Evolutionary conservation across 2,329 filamentous ascomycete genomes (phyloP), one percentile per base, ranked within the genome.

Genomic region (Penicillium sp.): DNA sequence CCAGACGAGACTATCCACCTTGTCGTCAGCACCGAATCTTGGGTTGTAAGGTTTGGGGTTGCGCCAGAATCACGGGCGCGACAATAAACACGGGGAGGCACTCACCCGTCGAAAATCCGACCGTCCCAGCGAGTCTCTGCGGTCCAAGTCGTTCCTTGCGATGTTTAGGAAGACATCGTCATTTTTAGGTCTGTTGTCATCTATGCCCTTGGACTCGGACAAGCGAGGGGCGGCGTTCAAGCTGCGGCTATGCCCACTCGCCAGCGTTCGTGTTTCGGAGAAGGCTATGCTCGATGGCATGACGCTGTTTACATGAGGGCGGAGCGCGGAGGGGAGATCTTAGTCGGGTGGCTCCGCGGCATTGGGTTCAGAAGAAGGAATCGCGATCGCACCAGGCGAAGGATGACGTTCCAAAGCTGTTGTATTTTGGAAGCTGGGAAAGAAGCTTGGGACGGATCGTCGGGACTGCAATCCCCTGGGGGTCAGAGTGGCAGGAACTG

Each of bases 141-240:
- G 72, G 40, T 53, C 63, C 6, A 72, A 73, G 50, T 75, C 75
- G 5, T 73, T 69, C 58, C 73, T 72, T 11, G 77, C 77, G 55
- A 79, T 78, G 56, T 79, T 78, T 51, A 79, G 61, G 57, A 79
- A 79, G 26, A 79, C 62, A 65, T 79, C 77, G 50, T 78, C 76
- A 55, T 72, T 75, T 55, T 72, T 74, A 26, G 67, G 67, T 42
- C 68, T 68, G 35, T 63, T 56, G 41, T 78, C 74, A 35, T 77
- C 74, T 37, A 69, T 65, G 45, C 69, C 67, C 41, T 62, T 70
- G 54, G 66, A 70, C 37, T 71, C 68, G 35, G 63, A 66, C 31
- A 64, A 60, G 49, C 63, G 66, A 51, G 67, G 66, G 46, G 59
- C 49, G 41, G 63, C 57, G 49, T 72, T 68, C 29, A 59, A 41